A percentile compares a stretch with the other conserved stretches of the same genome.
Evolutionary conservation across 2,329 filamentous ascomycete genomes (phyloP).

Genomic region (Ascosphaera apis): DNA sequence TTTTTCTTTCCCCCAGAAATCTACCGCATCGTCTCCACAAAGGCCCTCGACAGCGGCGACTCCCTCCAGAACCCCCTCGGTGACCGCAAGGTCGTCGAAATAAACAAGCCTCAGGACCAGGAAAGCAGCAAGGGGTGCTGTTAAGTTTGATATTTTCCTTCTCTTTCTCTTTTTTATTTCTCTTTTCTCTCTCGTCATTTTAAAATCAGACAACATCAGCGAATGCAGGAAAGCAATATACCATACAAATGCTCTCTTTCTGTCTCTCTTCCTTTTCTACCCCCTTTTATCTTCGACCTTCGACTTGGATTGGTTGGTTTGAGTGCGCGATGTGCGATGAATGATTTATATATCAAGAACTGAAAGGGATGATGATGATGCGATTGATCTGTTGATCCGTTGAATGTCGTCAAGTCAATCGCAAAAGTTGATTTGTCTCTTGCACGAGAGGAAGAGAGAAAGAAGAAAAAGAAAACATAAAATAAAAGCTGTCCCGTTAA

Average conservation of each 20-base stretch:
- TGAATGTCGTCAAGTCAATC: neutral
- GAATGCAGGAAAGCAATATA: neutral
- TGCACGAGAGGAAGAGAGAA: neutral
- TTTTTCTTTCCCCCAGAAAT: constrained; percentile 43
- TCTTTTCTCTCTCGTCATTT: constrained; percentile 6
- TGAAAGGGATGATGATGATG: no score
- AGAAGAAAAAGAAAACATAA: constrained; percentile 1
- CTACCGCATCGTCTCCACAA: constrained; percentile 96
- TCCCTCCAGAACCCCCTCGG: constrained; percentile 56
- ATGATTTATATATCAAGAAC: no score
- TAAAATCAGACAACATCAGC: constrained; percentile 1
- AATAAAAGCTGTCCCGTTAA: constrained; percentile 3
- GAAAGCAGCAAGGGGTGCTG: constrained; percentile 39
- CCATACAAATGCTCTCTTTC: constrained; percentile 1
- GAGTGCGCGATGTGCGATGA: neutral
- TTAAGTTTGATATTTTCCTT: constrained; percentile 10
- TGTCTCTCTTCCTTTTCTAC: constrained; percentile 7
- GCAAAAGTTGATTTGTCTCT: neutral
- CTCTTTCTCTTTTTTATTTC: constrained; percentile 7
- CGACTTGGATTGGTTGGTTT: neutral
- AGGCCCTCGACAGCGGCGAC: constrained; percentile 81
- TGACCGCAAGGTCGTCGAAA: constrained; percentile 54
- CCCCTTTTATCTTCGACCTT: constrained; percentile 1
- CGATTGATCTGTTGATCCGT: no score
- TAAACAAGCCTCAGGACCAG: constrained; percentile 65